Percentiles rank a stretch among this genome's conserved stretches.
These are phyloP conservation scores for Vicia villosa DNA, from an alignment of 306 rosid species.

Conservation along the genomic window DNA sequence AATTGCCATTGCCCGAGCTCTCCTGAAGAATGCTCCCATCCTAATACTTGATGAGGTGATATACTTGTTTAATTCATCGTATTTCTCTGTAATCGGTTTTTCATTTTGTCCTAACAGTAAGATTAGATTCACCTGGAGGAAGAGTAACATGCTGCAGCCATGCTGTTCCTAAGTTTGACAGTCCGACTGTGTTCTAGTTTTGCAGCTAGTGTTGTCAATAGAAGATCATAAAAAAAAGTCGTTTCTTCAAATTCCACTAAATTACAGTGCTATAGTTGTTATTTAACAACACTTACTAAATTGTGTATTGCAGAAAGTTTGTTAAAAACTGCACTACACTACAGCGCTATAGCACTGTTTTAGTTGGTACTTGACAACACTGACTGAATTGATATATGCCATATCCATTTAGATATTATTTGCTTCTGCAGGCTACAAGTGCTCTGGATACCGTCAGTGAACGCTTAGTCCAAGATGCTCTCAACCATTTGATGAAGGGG, in stretches of 20 bases:
- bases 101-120: constrained; percentile 19
- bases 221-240: too few species aligned
- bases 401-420: constrained; percentile 28
- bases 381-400: constrained; percentile 2
- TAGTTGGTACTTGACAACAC: not conserved
- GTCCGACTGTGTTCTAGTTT: not conserved
- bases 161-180: not conserved
- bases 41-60: constrained; percentile 90
- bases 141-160: constrained; percentile 12
- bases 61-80: constrained; percentile 2
- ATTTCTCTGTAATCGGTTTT: constrained; percentile 18
- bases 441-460: constrained; percentile 89
- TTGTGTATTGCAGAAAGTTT: too few species aligned
- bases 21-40: constrained; percentile 85
- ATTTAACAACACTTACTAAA: too few species aligned
- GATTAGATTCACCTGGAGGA: constrained; percentile 18
- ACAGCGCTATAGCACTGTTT: not conserved
- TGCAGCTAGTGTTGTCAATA: too few species aligned
- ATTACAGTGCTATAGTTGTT: too few species aligned
- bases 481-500: constrained; percentile 76
- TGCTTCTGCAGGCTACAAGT: constrained; percentile 77
- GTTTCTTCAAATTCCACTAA: too few species aligned
- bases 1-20: constrained; percentile 88
- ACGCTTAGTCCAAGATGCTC: constrained; percentile 86
- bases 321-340: not conserved